A percentile compares a stretch with the other conserved stretches of the same genome.
phyloP scores from a whole-genome alignment of 2,329 filamentous ascomycete genomes.

The Fusarium succisae region DNA sequence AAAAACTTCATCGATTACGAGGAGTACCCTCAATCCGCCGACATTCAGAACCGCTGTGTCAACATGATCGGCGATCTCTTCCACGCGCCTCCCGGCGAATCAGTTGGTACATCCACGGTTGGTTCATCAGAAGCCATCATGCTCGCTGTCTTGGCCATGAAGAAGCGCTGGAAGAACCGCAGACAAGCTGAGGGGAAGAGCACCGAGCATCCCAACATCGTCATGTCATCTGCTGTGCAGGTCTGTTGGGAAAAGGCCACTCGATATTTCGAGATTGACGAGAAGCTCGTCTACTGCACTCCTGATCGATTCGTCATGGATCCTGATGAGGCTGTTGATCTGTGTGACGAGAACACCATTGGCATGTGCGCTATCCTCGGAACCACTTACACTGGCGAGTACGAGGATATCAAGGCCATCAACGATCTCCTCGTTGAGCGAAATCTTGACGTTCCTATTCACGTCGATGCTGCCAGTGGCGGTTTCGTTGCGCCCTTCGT shows the following conservation, averaged over 20 bases:
- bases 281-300: constrained; percentile 78
- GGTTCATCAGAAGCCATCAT: constrained; percentile 91
- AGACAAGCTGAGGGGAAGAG: constrained; percentile 85
- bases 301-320: constrained; percentile 71
- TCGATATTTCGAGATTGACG: constrained; percentile 91
- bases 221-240: constrained; percentile 97
- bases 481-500: constrained; percentile 95
- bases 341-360: constrained; percentile 78
- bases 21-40: constrained; percentile 82
- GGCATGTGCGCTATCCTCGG: constrained; percentile 93
- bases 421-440: constrained; percentile 85
- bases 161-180: constrained; percentile 91
- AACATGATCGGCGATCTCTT: constrained; percentile 92
- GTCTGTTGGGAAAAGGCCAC: constrained; percentile 97
- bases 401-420: constrained; percentile 91
- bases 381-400: constrained; percentile 94
- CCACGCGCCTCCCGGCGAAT: constrained; percentile 76
- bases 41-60: constrained; percentile 92
- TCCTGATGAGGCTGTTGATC: constrained; percentile 66
- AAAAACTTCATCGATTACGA: constrained; percentile 97
- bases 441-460: constrained; percentile 83
- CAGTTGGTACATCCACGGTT: constrained; percentile 88
- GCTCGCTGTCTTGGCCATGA: constrained; percentile 88
- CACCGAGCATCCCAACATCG: constrained; percentile 82
- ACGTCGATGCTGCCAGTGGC: constrained; percentile 91